Base-by-base conservation (phyloP, 345 rosid genomes). In the Populus tremula region DNA sequence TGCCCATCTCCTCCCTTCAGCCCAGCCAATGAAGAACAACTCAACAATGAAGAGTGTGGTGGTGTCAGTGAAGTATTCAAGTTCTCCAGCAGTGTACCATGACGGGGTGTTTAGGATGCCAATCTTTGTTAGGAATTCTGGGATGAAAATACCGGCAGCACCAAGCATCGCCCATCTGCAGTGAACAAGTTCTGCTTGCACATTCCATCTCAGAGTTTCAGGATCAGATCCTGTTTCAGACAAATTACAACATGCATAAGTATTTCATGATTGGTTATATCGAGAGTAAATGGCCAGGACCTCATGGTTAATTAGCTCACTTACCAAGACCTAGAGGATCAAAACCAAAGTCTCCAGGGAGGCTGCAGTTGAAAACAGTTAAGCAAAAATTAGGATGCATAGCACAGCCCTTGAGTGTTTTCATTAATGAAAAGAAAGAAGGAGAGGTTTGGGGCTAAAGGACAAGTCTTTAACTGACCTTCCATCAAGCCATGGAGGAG, bases 161-260 rank as follows among this genome's bases (percentile, higher is more conserved):
- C 97, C 98, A n/a, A 95, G 74, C 99, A 95, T 95, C 27, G 99
- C 97, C 98, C 98, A 95, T 79, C 99, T 82, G 87, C 97, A 90
- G 83, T 96, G 98, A 20, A 96, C 99, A 27, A 93, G 62, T 81
- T 96, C 97, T 29, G 98, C 49, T 85, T 96, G 99, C 67, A 76
- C 91, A 82, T 92, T 93, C 99, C 97, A 96, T 78, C 89, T 90
- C 78, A 96, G 87, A 79, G 92, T 89, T 73, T 96, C 98, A 2
- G 97, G 97, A 67, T 93, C 97, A 45, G 99, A 96, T 76, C 88
- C 99, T 93, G 92, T 70, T 35, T 1, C 23, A 41, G 7, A 65
- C 23, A 20, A 33, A 33, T 21, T 7, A 54, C 39, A 78, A 36
- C 41, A 35, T 38, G 23, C 20, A 31, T 13, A 9, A 45, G 9